Evolutionary conservation across 2,329 filamentous ascomycete species (phyloP).

Genomic region (Trichophyton benhamiae): DNA sequence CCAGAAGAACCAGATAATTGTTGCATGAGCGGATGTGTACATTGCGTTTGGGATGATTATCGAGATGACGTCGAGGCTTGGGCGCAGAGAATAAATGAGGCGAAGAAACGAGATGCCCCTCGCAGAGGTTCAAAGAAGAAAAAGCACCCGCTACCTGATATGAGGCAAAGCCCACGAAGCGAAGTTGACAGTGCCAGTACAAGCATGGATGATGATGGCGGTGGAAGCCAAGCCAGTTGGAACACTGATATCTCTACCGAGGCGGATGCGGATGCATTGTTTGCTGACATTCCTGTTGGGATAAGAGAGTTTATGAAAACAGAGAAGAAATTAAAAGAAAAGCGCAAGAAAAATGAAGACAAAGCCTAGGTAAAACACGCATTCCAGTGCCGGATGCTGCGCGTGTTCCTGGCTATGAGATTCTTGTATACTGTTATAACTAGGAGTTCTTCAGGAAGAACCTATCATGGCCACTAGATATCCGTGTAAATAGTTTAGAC

Average conservation of each 20-base stretch:
- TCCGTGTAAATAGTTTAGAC: neutral
- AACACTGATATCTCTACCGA: conserved; percentile 27
- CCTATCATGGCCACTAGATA: neutral
- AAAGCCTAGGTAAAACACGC: neutral
- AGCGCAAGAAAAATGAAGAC: conserved; percentile 43
- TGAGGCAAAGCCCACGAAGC: conserved; percentile 23
- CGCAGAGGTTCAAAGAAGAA: conserved; percentile 19
- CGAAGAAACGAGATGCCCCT: conserved; percentile 33
- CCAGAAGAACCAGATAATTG: conserved; percentile 93
- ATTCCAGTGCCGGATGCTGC: too few relatives aligned
- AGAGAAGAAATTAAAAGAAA: conserved; percentile 77
- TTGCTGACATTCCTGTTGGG: conserved; percentile 72
- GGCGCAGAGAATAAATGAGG: conserved; percentile 54
- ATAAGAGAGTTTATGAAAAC: conserved; percentile 96
- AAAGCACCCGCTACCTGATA: conserved; percentile 14
- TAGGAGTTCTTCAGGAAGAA: too few relatives aligned
- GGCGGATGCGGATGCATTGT: conserved; percentile 46
- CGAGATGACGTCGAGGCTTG: conserved; percentile 88
- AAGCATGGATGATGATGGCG: conserved; percentile 71
- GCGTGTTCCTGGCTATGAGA: too few relatives aligned
- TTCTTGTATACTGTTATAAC: too few relatives aligned
- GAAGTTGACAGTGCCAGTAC: conserved; percentile 39
- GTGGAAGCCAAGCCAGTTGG: conserved; percentile 62
- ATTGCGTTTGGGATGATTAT: conserved; percentile 91
- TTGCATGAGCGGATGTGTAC: conserved; percentile 97